Evolutionary conservation across 202 grass and related monocot genomes (phyloP).

Genomic region (Cymbopogon flexuosus): DNA sequence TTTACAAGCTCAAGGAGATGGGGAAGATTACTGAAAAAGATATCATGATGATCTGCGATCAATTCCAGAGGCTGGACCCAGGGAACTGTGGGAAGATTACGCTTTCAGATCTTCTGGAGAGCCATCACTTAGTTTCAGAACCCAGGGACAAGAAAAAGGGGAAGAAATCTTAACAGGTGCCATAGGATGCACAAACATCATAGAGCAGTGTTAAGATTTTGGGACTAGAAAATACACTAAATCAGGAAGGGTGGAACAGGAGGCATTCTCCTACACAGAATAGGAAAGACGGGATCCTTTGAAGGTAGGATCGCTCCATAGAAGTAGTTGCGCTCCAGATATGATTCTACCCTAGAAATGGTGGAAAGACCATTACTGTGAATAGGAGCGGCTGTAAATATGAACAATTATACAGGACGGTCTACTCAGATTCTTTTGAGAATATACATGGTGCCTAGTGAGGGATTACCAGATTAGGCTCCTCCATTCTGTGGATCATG

Average conservation of each 20-base stretch:
- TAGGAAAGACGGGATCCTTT: neutral
- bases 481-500: neutral
- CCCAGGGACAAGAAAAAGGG: constrained; percentile 39
- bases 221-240: neutral
- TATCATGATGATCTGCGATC: constrained; percentile 62
- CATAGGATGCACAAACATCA: neutral
- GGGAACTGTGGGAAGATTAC: constrained; percentile 89
- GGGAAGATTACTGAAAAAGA: constrained; percentile 81
- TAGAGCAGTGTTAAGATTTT: constrained; percentile 25
- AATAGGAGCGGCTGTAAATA: constrained; percentile 42
- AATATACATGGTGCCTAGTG: neutral
- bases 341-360: constrained; percentile 10
- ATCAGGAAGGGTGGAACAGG: neutral
- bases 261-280: constrained; percentile 11
- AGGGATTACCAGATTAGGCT: neutral
- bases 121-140: constrained; percentile 48
- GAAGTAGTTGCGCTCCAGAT: neutral
- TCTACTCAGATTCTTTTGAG: constrained; percentile 4
- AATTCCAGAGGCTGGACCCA: constrained; percentile 77
- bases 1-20: constrained; percentile 97
- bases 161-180: constrained; percentile 33
- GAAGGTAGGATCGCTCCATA: constrained; percentile 10
- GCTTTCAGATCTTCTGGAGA: constrained; percentile 68
- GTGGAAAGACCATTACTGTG: neutral
- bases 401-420: neutral